These are phyloP conservation scores for Triticum urartu DNA, from an alignment of 176 grass and related monocot species.

Conservation along the genomic window DNA sequence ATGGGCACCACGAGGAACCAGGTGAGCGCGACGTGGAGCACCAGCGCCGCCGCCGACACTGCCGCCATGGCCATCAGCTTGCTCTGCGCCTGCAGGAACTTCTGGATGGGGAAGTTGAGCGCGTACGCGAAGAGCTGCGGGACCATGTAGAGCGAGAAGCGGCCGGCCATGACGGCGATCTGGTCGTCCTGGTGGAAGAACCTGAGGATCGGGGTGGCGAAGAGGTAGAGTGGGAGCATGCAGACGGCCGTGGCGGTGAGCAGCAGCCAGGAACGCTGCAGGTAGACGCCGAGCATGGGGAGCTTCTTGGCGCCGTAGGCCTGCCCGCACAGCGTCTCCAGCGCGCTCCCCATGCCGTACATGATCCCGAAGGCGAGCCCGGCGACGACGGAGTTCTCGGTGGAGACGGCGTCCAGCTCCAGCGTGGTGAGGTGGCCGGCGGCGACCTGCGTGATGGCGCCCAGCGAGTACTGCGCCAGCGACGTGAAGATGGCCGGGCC, in stretches of 20 bases:
- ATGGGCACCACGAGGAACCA: slow-evolving; percentile 60
- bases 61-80: slow-evolving; percentile 80
- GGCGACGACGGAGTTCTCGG: slow-evolving; percentile 80
- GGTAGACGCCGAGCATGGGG: slow-evolving; percentile 55
- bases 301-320: slow-evolving; percentile 54
- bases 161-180: slow-evolving; percentile 44
- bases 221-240: slow-evolving; percentile 60
- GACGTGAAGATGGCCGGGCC: slow-evolving; percentile 82
- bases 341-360: slow-evolving; percentile 64
- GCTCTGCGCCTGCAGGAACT: slow-evolving; percentile 70
- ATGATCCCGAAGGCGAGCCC: slow-evolving; percentile 80
- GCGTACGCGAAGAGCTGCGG: slow-evolving; percentile 70
- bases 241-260: slow-evolving; percentile 35
- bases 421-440: slow-evolving; percentile 86
- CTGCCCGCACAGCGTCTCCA: slow-evolving; percentile 70
- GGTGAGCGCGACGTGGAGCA: slow-evolving; percentile 56
- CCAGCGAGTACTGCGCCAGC: slow-evolving; percentile 82
- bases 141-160: slow-evolving; percentile 63
- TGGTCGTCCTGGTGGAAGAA: slow-evolving; percentile 56
- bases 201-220: slow-evolving; percentile 47
- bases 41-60: slow-evolving; percentile 33
- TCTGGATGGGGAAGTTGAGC: slow-evolving; percentile 72
- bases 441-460: slow-evolving; percentile 59
- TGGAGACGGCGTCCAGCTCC: slow-evolving; percentile 88
- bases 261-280: slow-evolving; percentile 62